A percentile compares a stretch with the other conserved stretches of the same genome.
Evolutionary conservation across 2,329 filamentous ascomycete genomes (phyloP).

Genomic region (Pseudogymnoascus sp.): DNA sequence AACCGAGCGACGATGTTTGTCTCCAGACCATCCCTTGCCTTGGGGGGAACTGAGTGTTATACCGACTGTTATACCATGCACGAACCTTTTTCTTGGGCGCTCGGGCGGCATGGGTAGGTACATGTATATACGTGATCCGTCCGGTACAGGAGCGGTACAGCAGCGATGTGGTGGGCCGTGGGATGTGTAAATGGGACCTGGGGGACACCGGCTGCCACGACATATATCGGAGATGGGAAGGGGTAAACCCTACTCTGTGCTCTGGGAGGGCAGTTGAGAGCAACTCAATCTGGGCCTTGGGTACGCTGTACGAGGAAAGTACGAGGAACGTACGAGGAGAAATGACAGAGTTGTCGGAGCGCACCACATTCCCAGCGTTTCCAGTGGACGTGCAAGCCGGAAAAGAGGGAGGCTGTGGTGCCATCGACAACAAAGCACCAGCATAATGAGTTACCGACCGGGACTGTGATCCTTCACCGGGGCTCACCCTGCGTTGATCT

Average conservation of each 20-base stretch:
- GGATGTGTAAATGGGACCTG: not conserved
- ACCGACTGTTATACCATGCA: not conserved
- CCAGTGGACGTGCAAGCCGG: not conserved
- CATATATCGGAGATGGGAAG: conserved; percentile 1
- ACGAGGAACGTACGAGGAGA: not conserved
- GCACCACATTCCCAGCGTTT: not conserved
- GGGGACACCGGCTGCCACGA: not conserved
- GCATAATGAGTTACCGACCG: not conserved
- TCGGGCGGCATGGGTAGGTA: not conserved
- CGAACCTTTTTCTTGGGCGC: not conserved
- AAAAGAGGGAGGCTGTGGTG: not conserved
- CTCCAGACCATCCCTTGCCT: not conserved
- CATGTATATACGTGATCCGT: not conserved
- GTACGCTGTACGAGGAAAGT: not conserved
- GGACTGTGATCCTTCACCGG: not conserved
- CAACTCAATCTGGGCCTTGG: not conserved
- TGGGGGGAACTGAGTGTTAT: not conserved
- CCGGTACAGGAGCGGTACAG: not conserved
- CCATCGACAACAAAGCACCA: not conserved
- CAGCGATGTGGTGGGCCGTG: not conserved
- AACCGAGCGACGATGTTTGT: not conserved
- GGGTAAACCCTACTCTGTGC: not conserved
- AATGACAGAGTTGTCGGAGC: not conserved
- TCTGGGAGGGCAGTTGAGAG: not conserved
- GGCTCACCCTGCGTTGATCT: conserved; percentile 5